phyloP scores from a whole-genome alignment of 1,284 basidiomycete species.

The Cutaneotrichosporon sp. region DNA sequence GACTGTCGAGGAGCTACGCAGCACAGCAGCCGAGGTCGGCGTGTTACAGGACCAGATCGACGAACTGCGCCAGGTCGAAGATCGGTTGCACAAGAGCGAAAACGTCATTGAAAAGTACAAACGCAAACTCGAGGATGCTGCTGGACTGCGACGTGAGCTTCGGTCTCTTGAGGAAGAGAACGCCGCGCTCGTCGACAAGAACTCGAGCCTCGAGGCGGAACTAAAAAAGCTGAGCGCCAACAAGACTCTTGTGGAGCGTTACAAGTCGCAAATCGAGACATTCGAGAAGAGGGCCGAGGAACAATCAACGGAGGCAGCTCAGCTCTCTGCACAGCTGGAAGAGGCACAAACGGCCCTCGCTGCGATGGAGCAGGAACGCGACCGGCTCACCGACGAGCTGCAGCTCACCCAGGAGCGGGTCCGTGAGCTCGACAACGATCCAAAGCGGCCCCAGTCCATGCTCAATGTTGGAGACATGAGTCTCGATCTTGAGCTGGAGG shows the following conservation, averaged over 20 bases:
- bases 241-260: constrained; percentile 79
- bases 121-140: constrained; percentile 92
- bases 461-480: constrained; percentile 21
- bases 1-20: constrained; percentile 73
- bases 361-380: constrained; percentile 59
- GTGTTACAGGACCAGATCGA: constrained; percentile 89
- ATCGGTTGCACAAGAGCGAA: constrained; percentile 85
- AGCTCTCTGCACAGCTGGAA: constrained; percentile 69
- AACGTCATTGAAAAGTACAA: constrained; percentile 99
- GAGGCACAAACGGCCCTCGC: constrained; percentile 63
- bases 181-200: constrained; percentile 81
- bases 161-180: constrained; percentile 89
- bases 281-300: constrained; percentile 61
- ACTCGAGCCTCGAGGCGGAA: constrained; percentile 83
- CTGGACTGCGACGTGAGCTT: constrained; percentile 76
- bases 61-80: constrained; percentile 88
- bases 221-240: constrained; percentile 77
- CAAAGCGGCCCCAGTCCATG: constrained; percentile 8
- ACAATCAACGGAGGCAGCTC: constrained; percentile 52
- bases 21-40: constrained; percentile 66
- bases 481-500: constrained; percentile 49
- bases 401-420: constrained; percentile 88
- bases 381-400: constrained; percentile 75
- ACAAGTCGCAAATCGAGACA: constrained; percentile 78
- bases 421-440: constrained; percentile 68